A percentile compares a stretch with the other conserved stretches of the same genome.
Conservation (phyloP, 176 grass and related monocot genomes). For the Carex scoparia region DNA sequence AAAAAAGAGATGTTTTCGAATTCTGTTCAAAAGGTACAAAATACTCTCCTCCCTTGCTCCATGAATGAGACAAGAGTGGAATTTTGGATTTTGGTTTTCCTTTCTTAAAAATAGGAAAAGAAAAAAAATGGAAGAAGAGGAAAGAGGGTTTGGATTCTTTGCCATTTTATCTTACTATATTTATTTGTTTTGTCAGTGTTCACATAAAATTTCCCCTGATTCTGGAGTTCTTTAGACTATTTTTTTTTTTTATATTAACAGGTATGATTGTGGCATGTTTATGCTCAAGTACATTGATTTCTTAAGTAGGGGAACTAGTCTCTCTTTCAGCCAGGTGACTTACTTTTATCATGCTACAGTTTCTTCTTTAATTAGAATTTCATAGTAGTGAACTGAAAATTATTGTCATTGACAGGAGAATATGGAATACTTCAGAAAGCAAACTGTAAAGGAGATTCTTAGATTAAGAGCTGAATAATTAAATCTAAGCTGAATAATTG, state of each 20-base stretch:
- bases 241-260: conserved; percentile 26
- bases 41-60: background rate
- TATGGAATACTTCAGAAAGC: conserved; percentile 79
- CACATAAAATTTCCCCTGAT: background rate
- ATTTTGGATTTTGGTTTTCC: background rate
- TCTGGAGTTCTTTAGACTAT: background rate
- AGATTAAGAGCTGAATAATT: conserved; percentile 54
- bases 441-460: conserved; percentile 76
- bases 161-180: background rate
- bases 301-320: conserved; percentile 52
- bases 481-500: conserved; percentile 51
- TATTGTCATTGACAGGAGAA: conserved; percentile 42
- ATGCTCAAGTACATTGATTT: conserved; percentile 87
- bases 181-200: background rate
- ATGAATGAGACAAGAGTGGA: background rate
- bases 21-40: background rate
- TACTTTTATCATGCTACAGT: background rate
- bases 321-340: conserved; percentile 59
- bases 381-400: background rate
- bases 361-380: background rate
- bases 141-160: background rate
- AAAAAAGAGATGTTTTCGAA: background rate
- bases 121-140: background rate
- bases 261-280: conserved; percentile 90
- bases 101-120: background rate